Evolutionary conservation across 352 stramenopile species (phyloP), one percentile per base, ranked within the genome.

Genomic region (Globisporangium alternatum): DNA sequence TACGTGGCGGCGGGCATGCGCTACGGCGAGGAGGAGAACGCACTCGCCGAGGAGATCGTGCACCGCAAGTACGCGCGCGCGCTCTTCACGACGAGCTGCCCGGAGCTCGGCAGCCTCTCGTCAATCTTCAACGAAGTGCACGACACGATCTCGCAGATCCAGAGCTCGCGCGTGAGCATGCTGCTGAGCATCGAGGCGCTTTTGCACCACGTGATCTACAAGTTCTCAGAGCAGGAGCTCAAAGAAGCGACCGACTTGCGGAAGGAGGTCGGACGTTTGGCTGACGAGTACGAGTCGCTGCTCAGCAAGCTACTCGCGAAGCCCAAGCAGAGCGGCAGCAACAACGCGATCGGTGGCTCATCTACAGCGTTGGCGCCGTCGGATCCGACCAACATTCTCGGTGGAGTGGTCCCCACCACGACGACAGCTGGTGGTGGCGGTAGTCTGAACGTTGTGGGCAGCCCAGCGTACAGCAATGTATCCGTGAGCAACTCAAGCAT

Each of bases 21-120:
- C 44, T 91, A 86, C 62, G 87, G 85, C 31, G 74, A 90, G 22
- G 76, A 89, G 30, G 87, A 96, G 58, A 88, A 74, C 5, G 74
- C 78, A 6, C 70, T 96, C 6, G 85, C 83, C 0, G 71, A 92
- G 44, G 85, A 91, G 56, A 75, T 96, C 43, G 71, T 91, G 17
- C 71, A 89, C 37, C 78, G 82, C 39, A 91, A 91, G 75, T 88
- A 96, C 56, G 74, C 81, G 28, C 83, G 87, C 12, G 83, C 83
- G n/a, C 75, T 96, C n/a, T 96, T 96, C 60, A 93, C 87, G 30
- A 93, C 85, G 3, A 91, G 78, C 70, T 92, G 74, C 47, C 65
- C 83, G 0, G 83, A 90, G 53, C 55, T 91, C 12, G 83, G 81
- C 17, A 89, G 75, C 55, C 71, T 96, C 30, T 89, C 87, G 17